phyloP scores from a whole-genome alignment of 225 moss, liverwort and hornwort species.

The Sphagnum contortum region DNA sequence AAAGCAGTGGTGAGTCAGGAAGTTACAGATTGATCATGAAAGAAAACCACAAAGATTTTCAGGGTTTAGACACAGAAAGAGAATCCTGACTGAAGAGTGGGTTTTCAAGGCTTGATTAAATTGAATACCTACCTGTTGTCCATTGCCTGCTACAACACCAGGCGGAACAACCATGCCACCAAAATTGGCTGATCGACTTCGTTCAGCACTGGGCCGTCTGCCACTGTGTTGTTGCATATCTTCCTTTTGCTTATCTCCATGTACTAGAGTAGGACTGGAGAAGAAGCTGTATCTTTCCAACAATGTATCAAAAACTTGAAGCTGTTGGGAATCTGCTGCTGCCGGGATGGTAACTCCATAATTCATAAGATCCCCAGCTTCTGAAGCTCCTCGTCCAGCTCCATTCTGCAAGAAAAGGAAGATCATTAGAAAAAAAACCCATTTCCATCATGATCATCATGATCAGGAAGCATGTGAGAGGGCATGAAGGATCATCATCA shows the following conservation, averaged over 20 bases:
- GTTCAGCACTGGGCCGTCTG: conserved; percentile 9
- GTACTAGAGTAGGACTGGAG: conserved; percentile 57
- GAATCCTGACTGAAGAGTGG: no score
- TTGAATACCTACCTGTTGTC: conserved; percentile 19
- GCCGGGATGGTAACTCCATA: conserved; percentile 74
- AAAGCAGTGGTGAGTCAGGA: no score
- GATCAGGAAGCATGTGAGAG: no score
- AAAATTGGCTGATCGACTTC: conserved; percentile 6
- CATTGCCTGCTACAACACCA: conserved; percentile 38
- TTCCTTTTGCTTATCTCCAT: conserved; percentile 28
- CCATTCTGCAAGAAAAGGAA: no score
- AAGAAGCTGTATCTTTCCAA: conserved; percentile 58
- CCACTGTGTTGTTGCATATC: conserved; percentile 10
- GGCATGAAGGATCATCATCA: no score
- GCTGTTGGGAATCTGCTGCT: conserved; percentile 18
- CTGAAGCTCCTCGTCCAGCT: no score
- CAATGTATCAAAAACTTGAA: conserved; percentile 40
- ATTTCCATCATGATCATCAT: no score
- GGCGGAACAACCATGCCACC: conserved; percentile 34
- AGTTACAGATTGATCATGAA: no score
- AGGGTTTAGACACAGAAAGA: no score
- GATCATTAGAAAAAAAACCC: no score
- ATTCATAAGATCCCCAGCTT: conserved; percentile 22
- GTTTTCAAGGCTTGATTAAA: not conserved
- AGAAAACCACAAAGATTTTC: no score